phyloP scores from a whole-genome alignment of 345 rosid species.

The Cardamine occulta region DNA sequence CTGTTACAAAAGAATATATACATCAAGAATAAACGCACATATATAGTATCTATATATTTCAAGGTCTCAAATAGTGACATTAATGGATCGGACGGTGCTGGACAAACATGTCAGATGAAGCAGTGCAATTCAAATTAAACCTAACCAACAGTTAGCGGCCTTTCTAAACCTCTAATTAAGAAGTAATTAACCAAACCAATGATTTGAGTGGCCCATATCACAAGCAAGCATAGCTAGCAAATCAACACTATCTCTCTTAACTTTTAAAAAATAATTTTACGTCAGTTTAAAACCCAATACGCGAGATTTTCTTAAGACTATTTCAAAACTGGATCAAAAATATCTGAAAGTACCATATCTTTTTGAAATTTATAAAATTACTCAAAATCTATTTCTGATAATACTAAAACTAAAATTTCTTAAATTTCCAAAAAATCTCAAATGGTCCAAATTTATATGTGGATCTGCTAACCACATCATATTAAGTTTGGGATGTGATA shows the following conservation, averaged over 20 bases:
- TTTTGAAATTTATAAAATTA: background rate
- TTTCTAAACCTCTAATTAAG: no score
- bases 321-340: no score
- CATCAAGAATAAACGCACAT: slow-evolving; percentile 9
- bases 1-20: slow-evolving; percentile 23
- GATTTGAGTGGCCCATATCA: no score
- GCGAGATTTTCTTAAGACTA: no score
- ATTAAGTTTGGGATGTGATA: background rate
- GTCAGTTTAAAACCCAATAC: no score
- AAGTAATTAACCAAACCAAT: background rate
- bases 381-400: background rate
- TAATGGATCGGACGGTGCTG: background rate
- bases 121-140: background rate
- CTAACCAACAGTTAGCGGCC: no score
- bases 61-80: background rate
- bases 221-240: no score
- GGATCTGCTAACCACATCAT: background rate
- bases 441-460: background rate
- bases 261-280: no score
- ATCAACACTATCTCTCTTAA: no score
- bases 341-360: background rate
- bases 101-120: background rate
- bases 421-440: background rate
- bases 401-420: no score
- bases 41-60: background rate